Conservation (phyloP, 2,329 filamentous ascomycete species). For the Colletotrichum caudatum region DNA sequence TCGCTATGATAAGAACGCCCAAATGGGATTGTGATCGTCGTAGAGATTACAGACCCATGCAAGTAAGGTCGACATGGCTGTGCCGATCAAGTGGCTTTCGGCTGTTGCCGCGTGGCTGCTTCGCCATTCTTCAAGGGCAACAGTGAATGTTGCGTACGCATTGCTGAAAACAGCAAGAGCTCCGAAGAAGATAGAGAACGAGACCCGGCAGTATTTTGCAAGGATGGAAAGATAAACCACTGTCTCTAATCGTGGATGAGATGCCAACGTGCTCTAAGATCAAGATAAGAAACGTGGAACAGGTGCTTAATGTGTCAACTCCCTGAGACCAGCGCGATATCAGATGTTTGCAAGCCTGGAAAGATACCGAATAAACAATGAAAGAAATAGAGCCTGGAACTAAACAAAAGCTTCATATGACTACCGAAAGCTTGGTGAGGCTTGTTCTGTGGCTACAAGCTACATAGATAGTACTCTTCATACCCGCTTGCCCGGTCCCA, state of each 20-base stretch:
- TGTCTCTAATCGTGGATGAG: neutral
- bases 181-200: neutral
- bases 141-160: neutral
- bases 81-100: neutral
- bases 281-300: neutral
- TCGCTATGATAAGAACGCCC: neutral
- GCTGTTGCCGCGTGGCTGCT: neutral
- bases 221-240: neutral
- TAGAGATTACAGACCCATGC: neutral
- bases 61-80: neutral
- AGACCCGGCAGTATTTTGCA: neutral
- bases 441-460: neutral
- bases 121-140: neutral
- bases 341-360: neutral
- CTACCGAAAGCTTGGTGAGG: neutral
- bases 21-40: neutral
- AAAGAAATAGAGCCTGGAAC: neutral
- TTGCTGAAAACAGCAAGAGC: neutral
- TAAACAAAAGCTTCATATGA: neutral
- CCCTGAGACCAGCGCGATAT: neutral
- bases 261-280: neutral
- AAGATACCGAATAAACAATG: neutral
- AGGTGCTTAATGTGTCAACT: fast-evolving
- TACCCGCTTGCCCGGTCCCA: neutral
- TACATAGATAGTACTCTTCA: neutral